Conservation (phyloP, 2,329 filamentous ascomycete species). For the Amesomyces nigricolor region DNA sequence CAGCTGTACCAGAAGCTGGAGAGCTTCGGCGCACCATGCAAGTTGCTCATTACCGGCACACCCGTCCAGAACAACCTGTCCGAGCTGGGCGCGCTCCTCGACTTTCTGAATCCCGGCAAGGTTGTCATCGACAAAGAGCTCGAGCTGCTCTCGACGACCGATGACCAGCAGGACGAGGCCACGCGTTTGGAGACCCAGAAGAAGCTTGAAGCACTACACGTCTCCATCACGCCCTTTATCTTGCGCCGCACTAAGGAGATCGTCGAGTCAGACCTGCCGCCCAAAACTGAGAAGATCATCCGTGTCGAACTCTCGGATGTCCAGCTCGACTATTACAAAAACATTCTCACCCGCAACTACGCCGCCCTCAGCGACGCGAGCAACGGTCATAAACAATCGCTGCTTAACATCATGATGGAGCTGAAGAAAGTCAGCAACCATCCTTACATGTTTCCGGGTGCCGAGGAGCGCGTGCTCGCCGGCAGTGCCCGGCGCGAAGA, state of each 20-base stretch:
- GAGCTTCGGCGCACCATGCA: constrained; percentile 81
- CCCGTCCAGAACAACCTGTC: constrained; percentile 96
- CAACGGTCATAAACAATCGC: constrained; percentile 85
- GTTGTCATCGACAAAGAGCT: constrained; percentile 88
- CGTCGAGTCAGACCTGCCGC: constrained; percentile 91
- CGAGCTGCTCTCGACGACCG: constrained; percentile 59
- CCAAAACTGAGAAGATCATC: constrained; percentile 98
- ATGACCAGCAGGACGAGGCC: constrained; percentile 32
- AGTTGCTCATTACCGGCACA: constrained; percentile 91
- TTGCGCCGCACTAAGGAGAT: constrained; percentile 94
- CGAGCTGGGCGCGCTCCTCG: constrained; percentile 85
- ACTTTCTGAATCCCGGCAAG: constrained; percentile 95
- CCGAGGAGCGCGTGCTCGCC: constrained; percentile 80
- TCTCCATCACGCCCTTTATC: constrained; percentile 87
- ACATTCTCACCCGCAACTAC: constrained; percentile 95
- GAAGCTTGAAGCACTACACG: constrained; percentile 81
- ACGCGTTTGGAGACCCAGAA: constrained; percentile 71
- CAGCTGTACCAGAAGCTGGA: constrained; percentile 83
- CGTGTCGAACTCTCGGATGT: constrained; percentile 95
- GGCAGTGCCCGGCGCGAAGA: constrained; percentile 81
- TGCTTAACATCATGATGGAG: constrained; percentile 99
- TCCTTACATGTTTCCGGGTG: constrained; percentile 94
- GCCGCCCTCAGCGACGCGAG: constrained; percentile 85
- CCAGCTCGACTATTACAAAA: constrained; percentile 97
- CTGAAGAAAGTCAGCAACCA: constrained; percentile 99